These are phyloP conservation scores for Malassezia vespertilionis DNA, from an alignment of 1,284 basidiomycete species.

Conservation along the genomic window DNA sequence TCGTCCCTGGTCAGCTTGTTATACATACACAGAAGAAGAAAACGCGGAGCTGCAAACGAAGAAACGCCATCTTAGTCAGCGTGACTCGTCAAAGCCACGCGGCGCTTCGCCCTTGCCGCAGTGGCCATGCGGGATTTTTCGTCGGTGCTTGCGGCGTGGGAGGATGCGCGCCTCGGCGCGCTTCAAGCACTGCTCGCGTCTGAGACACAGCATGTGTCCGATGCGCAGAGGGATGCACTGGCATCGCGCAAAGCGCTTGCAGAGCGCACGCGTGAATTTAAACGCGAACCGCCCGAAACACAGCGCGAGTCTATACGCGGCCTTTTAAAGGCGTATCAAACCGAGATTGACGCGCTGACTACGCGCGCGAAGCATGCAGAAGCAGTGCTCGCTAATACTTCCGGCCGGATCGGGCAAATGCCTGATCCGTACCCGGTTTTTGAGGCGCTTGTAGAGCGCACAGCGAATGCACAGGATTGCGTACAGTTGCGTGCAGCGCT, in stretches of 20 bases:
- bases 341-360: constrained; percentile 87
- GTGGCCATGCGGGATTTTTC: constrained; percentile 21
- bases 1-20: constrained; percentile 33
- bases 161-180: constrained; percentile 22
- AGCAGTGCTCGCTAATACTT: constrained; percentile 77
- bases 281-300: constrained; percentile 26
- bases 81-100: constrained; percentile 5
- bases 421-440: constrained; percentile 92
- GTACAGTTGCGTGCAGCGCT: background rate
- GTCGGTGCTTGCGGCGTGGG: constrained; percentile 29
- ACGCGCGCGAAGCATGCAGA: constrained; percentile 81
- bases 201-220: constrained; percentile 20
- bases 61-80: constrained; percentile 8
- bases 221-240: constrained; percentile 31
- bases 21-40: background rate
- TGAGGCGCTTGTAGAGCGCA: constrained; percentile 63
- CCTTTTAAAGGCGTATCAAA: constrained; percentile 59
- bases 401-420: constrained; percentile 61
- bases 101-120: background rate
- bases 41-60: background rate
- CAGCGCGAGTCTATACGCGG: constrained; percentile 37
- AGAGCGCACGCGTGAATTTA: constrained; percentile 41
- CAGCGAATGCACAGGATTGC: background rate
- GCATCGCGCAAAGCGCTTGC: constrained; percentile 36
- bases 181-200: constrained; percentile 23